These are phyloP conservation scores for Pulveroboletus sp. DNA, from an alignment of 768 basidiomycete species.

Conservation along the genomic window DNA sequence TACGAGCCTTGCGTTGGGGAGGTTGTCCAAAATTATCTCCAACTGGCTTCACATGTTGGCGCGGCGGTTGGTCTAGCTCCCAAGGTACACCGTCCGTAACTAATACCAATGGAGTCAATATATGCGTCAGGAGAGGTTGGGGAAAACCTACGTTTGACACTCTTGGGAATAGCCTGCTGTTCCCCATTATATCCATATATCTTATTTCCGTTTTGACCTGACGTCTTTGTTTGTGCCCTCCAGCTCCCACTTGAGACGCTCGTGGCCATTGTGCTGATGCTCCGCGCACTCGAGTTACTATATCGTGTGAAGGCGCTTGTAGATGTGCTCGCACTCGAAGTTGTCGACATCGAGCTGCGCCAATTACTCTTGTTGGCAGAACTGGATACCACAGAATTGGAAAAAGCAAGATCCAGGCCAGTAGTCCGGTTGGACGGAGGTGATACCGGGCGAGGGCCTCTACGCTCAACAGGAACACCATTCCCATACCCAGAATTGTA, in stretches of 20 bases:
- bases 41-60: constrained; percentile 56
- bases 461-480: constrained; percentile 28
- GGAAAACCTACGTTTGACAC: constrained; percentile 73
- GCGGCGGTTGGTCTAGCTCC: constrained; percentile 67
- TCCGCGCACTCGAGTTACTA: constrained; percentile 64
- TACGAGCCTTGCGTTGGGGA: constrained; percentile 59
- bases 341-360: constrained; percentile 73
- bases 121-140: background rate
- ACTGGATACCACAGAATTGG: constrained; percentile 58
- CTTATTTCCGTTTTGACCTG: constrained; percentile 17
- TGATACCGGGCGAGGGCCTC: constrained; percentile 46
- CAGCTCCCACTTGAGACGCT: constrained; percentile 73
- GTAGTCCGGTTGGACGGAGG: constrained; percentile 59
- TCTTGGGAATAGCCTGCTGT: constrained; percentile 48
- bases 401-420: constrained; percentile 45
- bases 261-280: constrained; percentile 77
- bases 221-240: constrained; percentile 44
- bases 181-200: constrained; percentile 16
- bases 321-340: constrained; percentile 63
- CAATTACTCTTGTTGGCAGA: constrained; percentile 48
- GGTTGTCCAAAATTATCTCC: constrained; percentile 58
- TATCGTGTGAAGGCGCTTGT: constrained; percentile 74
- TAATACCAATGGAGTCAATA: constrained; percentile 26
- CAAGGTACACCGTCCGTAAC: constrained; percentile 77
- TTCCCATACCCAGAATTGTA: constrained; percentile 11